Evolutionary conservation across 2,329 filamentous ascomycete genomes (phyloP), one percentile per base, ranked within the genome.

Genomic region (Epichloe aotearoae): DNA sequence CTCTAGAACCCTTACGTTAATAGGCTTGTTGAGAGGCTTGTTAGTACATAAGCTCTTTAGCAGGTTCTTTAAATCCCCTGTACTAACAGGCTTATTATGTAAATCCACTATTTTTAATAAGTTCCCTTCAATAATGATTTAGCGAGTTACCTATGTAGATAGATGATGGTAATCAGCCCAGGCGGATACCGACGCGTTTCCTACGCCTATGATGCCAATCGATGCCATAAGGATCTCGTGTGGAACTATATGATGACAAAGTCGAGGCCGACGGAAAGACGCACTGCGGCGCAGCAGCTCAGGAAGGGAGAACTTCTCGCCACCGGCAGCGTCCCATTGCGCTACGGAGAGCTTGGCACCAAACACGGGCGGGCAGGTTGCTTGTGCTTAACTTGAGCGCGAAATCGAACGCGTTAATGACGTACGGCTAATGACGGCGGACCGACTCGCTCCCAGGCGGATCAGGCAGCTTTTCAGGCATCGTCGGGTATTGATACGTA

Each of bases 351-450:
- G 26, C 50, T 74, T 69, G 38, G 72, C 68, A 1, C 75, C 82
- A 57, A 88, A 85, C 1, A 76, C 66, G 0, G 70, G 72, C 66
- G 0, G 70, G 72, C 67, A 84, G 79, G 66, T 86, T 82, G 46
- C 65, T 64, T 14, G 76, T 74, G 3, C 66, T 64, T 4, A 76
- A 71, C 66, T 88, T 84, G 54, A 88, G 82, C 63, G 89, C 85
- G 55, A 88, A 80, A 65, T 89, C 85, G 63, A 89, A 88, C 4
- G 86, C 86, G 62, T 89, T 83, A 41, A 89, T 68, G 4, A 78
- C 71, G 10, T 6, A 26, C 0, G 6, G 62, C 89, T 83, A 41
- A 89, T 68, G 4, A 78, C 71, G 10, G 80, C 77, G 12, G 68
- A 65, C 26, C 26, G 26, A 11, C 30, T 30, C 3, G 30, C 10